phyloP scores from a whole-genome alignment of 2,329 filamentous ascomycete species.

The Cercospora sp. region DNA sequence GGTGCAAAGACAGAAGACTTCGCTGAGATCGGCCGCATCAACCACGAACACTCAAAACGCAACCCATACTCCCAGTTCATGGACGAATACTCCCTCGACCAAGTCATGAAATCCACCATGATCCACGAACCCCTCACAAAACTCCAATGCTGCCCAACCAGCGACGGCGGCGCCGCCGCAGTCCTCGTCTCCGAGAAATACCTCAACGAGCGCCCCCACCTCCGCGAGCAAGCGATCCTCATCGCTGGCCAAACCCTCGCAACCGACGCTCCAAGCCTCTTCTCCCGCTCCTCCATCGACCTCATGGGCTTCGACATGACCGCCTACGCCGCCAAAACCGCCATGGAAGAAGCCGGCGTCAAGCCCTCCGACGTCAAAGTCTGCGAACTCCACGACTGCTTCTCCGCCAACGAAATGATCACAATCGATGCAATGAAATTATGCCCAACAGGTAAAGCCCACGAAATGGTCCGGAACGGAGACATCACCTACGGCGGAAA shows the following conservation, averaged over 20 bases:
- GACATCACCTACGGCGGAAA: constrained; percentile 85
- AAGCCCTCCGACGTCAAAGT: constrained; percentile 70
- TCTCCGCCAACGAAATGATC: constrained; percentile 92
- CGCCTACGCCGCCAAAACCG: constrained; percentile 64
- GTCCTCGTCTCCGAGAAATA: constrained; percentile 88
- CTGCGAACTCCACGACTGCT: constrained; percentile 94
- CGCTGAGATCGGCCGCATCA: constrained; percentile 88
- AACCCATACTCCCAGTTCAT: constrained; percentile 98
- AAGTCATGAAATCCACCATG: constrained; percentile 72
- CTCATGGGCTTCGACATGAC: constrained; percentile 88
- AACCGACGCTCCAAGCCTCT: constrained; percentile 78
- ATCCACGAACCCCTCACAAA: constrained; percentile 89
- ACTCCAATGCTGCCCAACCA: constrained; percentile 97
- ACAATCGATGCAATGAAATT: constrained; percentile 84
- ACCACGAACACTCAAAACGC: constrained; percentile 84
- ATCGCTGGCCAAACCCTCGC: constrained; percentile 85
- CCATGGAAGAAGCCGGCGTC: constrained; percentile 70
- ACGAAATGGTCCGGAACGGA: constrained; percentile 81
- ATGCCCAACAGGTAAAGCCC: constrained; percentile 73
- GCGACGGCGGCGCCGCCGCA: constrained; percentile 84
- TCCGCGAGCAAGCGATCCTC: constrained; percentile 77
- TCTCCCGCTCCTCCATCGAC: constrained; percentile 78
- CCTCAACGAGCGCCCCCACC: constrained; percentile 77
- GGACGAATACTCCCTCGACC: constrained; percentile 81
- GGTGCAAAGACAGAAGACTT: constrained; percentile 83